Evolutionary conservation across 2,329 filamentous ascomycete genomes (phyloP).

Genomic region (Fusarium subglutinans): DNA sequence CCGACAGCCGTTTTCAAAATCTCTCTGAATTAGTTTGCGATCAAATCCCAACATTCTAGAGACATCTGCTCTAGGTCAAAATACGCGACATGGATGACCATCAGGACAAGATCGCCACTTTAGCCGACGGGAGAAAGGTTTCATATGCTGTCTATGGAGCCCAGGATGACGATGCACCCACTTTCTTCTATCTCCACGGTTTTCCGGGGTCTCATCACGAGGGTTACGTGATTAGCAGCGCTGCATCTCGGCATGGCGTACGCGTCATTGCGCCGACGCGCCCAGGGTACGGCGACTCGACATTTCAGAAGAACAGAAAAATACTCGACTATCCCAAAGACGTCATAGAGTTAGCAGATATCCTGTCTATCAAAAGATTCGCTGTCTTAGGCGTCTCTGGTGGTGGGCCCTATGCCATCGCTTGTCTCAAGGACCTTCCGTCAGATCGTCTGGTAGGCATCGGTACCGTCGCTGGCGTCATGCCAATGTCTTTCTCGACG

Average conservation of each 20-base stretch:
- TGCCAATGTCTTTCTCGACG: constrained; percentile 22
- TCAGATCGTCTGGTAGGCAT: constrained; percentile 6
- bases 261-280: constrained; percentile 15
- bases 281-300: constrained; percentile 19
- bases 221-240: neutral
- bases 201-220: constrained; percentile 30
- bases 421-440: constrained; percentile 9
- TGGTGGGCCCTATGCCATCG: constrained; percentile 21
- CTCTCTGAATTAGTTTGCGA: too few relatives aligned
- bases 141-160: constrained; percentile 21
- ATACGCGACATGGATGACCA: constrained; percentile 6
- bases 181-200: constrained; percentile 21
- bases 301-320: constrained; percentile 9
- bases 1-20: neutral
- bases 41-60: neutral
- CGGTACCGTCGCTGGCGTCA: constrained; percentile 7
- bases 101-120: neutral
- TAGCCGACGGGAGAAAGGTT: constrained; percentile 18
- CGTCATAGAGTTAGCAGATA: neutral
- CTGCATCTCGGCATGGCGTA: neutral
- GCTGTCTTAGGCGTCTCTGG: constrained; percentile 15
- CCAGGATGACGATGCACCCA: constrained; percentile 3
- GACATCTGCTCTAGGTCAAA: neutral
- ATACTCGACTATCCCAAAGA: constrained; percentile 18
- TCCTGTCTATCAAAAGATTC: neutral